phyloP scores from a whole-genome alignment of 1,139 yeast genomes.

The Yamadazyma membranifaciens region DNA sequence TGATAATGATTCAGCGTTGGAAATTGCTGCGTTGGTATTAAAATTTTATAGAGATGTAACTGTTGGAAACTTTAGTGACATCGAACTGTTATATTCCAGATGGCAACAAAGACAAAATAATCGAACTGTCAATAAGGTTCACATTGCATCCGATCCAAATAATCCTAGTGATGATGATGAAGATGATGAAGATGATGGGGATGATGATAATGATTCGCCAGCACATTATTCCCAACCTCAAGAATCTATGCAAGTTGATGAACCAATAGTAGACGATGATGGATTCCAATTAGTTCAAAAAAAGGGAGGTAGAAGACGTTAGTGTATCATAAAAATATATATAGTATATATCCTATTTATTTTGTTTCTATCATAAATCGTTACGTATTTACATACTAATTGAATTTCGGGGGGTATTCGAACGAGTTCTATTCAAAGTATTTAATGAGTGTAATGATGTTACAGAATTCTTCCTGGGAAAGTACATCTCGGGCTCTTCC shows the following conservation, averaged over 20 bases:
- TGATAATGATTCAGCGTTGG: constrained; percentile 85
- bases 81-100: constrained; percentile 58
- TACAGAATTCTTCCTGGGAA: constrained; percentile 28
- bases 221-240: constrained; percentile 19
- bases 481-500: constrained; percentile 28
- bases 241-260: constrained; percentile 40
- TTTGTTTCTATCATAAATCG: too few species aligned
- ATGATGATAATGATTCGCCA: constrained; percentile 30
- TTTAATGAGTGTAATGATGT: constrained; percentile 43
- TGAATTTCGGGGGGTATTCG: constrained; percentile 41
- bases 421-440: constrained; percentile 38
- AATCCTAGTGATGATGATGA: constrained; percentile 54
- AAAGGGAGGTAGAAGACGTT: constrained; percentile 31
- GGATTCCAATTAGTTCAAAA: constrained; percentile 87
- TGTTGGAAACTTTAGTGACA: constrained; percentile 46
- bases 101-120: constrained; percentile 56
- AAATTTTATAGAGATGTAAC: constrained; percentile 65
- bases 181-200: constrained; percentile 36
- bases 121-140: constrained; percentile 30
- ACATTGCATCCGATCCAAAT: constrained; percentile 51
- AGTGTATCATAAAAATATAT: constrained; percentile 2
- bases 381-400: constrained; percentile 22
- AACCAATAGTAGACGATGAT: constrained; percentile 84
- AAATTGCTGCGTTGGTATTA: constrained; percentile 66
- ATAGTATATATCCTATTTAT: background rate